Base-by-base conservation (phyloP, 768 basidiomycete genomes). In the Podaxis rugospora region DNA sequence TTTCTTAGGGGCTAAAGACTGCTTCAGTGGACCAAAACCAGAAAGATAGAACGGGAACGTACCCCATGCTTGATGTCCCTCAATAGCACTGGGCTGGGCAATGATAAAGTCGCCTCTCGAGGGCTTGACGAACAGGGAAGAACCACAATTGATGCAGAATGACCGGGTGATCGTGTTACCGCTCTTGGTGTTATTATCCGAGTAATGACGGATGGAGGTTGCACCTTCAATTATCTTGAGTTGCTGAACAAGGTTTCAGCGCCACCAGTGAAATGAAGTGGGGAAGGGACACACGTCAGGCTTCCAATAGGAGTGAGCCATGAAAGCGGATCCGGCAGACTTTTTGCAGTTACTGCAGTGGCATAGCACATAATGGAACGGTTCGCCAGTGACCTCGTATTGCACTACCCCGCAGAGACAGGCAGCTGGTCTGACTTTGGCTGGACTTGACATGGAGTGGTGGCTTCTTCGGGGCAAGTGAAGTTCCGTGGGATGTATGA, bases 311-410 rank as follows among this genome's bases (percentile, higher is more conserved):
- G 67, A 62, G 57, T 74, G 71, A n/a, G 70, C 62, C 62, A 71
- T 68, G 63, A 75, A 76, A 2, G 69, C 72, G 27, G 70, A 70
- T 28, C 74, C 75, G 11, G 68, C 66, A 5, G 61, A 47, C 50
- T 71, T 67, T 66, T 72, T 71, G 66, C 75, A 76, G 52, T 76
- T 73, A 27, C 23, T 32, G 59, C 75, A 75, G 57, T 75, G 72
- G 54, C 74, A 76, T 5, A 75, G 62, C 4, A 66, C 57, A 60
- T 67, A 75, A 40, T 68, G 65, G 55, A 72, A 67, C 9, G 73
- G 75, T 40, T 74, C 70, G 14, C 69, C 71, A 13, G 46, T 49
- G 39, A 72, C 54, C 25, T 66, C 66, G 52, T 69, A 71, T 27
- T 64, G 65, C n/a, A 74, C 65, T 6, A 52, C 51, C 27, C 65